Conservation (phyloP, 139 green algal genomes). For the Chlorella sp. region DNA sequence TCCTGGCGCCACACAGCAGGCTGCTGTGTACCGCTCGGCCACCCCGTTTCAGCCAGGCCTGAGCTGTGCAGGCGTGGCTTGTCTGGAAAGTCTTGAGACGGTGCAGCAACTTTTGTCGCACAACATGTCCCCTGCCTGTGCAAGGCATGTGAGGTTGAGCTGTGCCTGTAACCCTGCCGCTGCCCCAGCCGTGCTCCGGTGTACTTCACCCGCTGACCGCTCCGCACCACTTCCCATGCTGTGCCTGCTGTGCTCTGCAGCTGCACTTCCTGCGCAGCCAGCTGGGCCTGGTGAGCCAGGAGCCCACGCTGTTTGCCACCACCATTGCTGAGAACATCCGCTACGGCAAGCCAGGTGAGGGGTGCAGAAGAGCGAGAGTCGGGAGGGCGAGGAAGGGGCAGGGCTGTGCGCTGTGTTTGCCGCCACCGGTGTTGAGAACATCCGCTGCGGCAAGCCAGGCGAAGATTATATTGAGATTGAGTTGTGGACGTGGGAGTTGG, state of each 20-base stretch:
- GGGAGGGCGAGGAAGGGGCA: too few relatives aligned
- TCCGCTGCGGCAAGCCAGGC: constrained; percentile 69
- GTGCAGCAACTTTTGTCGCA: neutral
- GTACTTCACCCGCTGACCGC: neutral
- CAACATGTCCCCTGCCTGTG: neutral
- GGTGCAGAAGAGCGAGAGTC: neutral
- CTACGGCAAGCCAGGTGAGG: constrained; percentile 58
- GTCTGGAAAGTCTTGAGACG: too few relatives aligned
- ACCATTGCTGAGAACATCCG: constrained; percentile 86
- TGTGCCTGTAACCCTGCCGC: neutral
- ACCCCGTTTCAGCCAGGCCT: too few relatives aligned
- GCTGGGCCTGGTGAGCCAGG: constrained; percentile 81
- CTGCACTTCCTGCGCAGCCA: constrained; percentile 79
- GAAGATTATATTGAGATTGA: too few relatives aligned
- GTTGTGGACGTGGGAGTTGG: neutral
- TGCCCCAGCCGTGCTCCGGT: too few relatives aligned
- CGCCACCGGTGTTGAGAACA: constrained; percentile 80
- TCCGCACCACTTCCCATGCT: too few relatives aligned
- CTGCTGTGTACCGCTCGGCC: too few relatives aligned
- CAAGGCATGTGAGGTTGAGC: neutral
- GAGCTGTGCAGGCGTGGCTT: too few relatives aligned
- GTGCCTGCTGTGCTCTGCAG: constrained; percentile 45
- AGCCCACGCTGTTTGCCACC: constrained; percentile 88
- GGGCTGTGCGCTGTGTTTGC: too few relatives aligned
- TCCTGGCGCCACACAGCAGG: neutral